Base-by-base conservation (phyloP, 208 protist species). In the Herpetomonas samuelpessoai region DNA sequence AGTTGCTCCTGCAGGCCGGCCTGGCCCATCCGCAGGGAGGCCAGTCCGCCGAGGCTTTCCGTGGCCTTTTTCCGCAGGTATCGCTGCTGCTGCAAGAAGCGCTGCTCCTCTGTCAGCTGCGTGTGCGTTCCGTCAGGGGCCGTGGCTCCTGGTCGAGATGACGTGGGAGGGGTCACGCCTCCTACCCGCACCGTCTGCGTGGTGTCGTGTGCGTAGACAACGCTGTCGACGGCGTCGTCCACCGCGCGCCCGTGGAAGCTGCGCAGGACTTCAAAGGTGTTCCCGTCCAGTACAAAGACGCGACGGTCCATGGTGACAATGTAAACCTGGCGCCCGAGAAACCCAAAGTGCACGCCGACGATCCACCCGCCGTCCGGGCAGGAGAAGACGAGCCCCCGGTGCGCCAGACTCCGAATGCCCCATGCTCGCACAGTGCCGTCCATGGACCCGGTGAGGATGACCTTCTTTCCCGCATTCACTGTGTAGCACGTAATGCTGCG, bases 381-480 rank as follows among this genome's bases (percentile, higher is more conserved):
- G 21, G 76, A 56, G 27, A 91, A 83, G 38, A 93, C 53, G 46
- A 93, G 41, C 30, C 87, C 83, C 41, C 81, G 74, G 59, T 77
- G 76, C 14, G 29, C 22, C 22, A 93, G 65, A 46, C 31, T 80
- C 27, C 68, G 68, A 3, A 76, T 57, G 50, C 71, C 73, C 87
- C 87, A 93, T 24, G 79, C 83, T 0, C 76, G 87, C 52, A 93
- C 87, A 1, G 68, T 79, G n/a, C 87, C 87, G 22, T 84, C 79
- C 10, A 63, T 80, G 45, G 82, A 81, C 25, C 83, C 87, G 18
- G 87, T 93, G 27, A 93, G 58, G n/a, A 93, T 51, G 18, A 83
- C 44, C 21, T 74, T 76, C 51, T 72, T 72, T 2, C 64, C 54
- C 35, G 45, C 51, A 44, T 83, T 71, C 46, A 72, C 55, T 12